Conservation (phyloP, 129 eudicot genomes). For the Erigeron canadensis region DNA sequence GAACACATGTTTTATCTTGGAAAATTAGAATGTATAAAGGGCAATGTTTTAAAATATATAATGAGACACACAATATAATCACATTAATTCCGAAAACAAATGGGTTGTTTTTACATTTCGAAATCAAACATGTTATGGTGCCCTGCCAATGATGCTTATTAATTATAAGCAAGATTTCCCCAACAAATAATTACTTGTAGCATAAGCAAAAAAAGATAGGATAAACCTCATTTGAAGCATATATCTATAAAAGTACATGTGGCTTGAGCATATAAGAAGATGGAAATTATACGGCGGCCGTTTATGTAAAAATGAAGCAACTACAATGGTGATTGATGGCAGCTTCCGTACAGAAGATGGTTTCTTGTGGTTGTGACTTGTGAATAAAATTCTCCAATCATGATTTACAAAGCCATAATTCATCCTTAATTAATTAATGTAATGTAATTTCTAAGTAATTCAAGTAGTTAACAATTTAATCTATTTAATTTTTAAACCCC, state of each 20-base stretch:
- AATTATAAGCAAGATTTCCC: too few relatives aligned
- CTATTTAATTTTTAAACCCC: constrained; percentile 29
- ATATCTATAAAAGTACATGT: constrained; percentile 5
- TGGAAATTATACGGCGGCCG: constrained; percentile 35
- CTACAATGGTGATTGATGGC: constrained; percentile 24
- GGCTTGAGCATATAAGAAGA: constrained; percentile 18
- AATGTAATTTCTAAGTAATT: constrained; percentile 26
- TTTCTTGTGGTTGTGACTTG: constrained; percentile 25
- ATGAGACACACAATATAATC: too few relatives aligned
- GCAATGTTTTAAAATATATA: too few relatives aligned
- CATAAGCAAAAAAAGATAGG: constrained; percentile 1
- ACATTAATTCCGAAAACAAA: too few relatives aligned
- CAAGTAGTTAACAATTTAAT: constrained; percentile 12
- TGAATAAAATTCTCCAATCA: constrained; percentile 25
- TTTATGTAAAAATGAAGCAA: constrained; percentile 37
- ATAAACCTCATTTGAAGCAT: constrained; percentile 12
- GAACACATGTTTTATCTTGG: too few relatives aligned
- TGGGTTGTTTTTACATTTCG: too few relatives aligned
- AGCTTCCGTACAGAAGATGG: constrained; percentile 40
- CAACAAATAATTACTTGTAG: background rate
- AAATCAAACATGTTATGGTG: too few relatives aligned
- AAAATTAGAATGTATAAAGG: too few relatives aligned
- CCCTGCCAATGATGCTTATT: too few relatives aligned
- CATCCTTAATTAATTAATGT: background rate
- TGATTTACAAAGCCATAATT: constrained; percentile 6